Conservation (phyloP, 768 basidiomycete genomes). For the Boletus sp. region DNA sequence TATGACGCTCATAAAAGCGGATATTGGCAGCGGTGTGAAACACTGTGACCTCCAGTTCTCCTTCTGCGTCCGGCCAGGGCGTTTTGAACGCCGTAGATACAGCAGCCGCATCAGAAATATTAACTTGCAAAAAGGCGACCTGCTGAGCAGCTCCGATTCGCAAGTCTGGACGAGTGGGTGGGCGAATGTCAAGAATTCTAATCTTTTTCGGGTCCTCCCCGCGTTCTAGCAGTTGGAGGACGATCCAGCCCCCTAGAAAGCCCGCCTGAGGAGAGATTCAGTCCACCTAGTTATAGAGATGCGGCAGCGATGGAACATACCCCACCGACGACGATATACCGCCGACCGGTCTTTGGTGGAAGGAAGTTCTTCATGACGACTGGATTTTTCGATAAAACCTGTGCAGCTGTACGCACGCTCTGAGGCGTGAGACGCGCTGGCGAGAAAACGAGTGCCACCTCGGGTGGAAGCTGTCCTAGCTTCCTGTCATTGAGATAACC, state of each 20-base stretch:
- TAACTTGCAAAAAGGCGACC: slow-evolving; percentile 56
- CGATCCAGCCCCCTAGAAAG: slow-evolving; percentile 79
- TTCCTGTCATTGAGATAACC: slow-evolving; percentile 52
- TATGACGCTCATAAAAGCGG: slow-evolving; percentile 69
- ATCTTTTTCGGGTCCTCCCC: slow-evolving; percentile 69
- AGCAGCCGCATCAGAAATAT: slow-evolving; percentile 53
- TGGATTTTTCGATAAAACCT: slow-evolving; percentile 34
- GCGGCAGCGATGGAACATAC: slow-evolving; percentile 38
- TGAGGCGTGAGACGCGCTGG: slow-evolving; percentile 49
- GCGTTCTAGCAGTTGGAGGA: slow-evolving; percentile 61
- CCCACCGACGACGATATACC: slow-evolving; percentile 77
- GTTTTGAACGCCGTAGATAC: slow-evolving; percentile 61
- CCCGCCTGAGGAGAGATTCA: slow-evolving; percentile 48
- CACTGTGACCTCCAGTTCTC: slow-evolving; percentile 48
- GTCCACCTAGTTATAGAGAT: neutral
- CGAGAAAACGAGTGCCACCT: slow-evolving; percentile 44
- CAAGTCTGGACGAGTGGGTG: slow-evolving; percentile 57
- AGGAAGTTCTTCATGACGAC: slow-evolving; percentile 44
- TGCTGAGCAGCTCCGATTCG: slow-evolving; percentile 49
- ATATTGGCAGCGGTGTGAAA: slow-evolving; percentile 80
- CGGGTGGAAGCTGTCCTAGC: slow-evolving; percentile 48
- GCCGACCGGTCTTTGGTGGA: slow-evolving; percentile 67
- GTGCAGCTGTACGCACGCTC: slow-evolving; percentile 40
- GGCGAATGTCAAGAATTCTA: slow-evolving; percentile 64
- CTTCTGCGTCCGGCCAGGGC: slow-evolving; percentile 51